Evolutionary conservation across 768 basidiomycete species (phyloP).

Genomic region (Auriscalpium orientale): DNA sequence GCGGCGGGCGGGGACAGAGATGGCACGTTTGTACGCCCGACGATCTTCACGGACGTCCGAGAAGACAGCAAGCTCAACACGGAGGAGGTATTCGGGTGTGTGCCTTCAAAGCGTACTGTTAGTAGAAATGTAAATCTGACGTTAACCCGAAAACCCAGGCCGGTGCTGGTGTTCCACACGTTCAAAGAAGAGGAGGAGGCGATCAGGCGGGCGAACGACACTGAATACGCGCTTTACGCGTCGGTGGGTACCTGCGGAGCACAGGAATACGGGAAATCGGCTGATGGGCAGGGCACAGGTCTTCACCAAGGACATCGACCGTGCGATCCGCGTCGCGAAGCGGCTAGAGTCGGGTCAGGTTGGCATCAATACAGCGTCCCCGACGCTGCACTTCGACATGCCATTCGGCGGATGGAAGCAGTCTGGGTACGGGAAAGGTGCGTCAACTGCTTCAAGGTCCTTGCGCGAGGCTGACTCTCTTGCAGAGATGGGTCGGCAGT

Average conservation of each 20-base stretch:
- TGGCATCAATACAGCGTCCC: conserved; percentile 15
- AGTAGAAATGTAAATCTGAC: background rate
- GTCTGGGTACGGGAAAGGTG: background rate
- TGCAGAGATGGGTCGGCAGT: background rate
- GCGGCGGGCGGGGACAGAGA: conserved; percentile 52
- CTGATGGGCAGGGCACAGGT: background rate
- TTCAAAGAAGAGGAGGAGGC: conserved; percentile 50
- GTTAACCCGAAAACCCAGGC: conserved; percentile 17
- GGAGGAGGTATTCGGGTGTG: conserved; percentile 66
- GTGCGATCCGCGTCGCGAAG: conserved; percentile 34
- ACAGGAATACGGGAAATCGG: background rate
- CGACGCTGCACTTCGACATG: conserved; percentile 33
- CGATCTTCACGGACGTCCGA: conserved; percentile 61
- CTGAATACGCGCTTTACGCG: conserved; percentile 40
- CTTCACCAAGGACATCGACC: conserved; percentile 36
- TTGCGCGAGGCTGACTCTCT: background rate
- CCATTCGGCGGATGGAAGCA: conserved; percentile 83
- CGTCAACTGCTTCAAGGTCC: background rate
- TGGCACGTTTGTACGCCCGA: conserved; percentile 69
- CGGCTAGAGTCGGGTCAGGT: conserved; percentile 37
- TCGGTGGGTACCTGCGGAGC: conserved; percentile 24
- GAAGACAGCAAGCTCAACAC: conserved; percentile 68
- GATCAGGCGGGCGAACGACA: conserved; percentile 36
- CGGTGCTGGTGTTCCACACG: conserved; percentile 68
- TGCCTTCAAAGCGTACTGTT: background rate